These are phyloP conservation scores for Cordyceps cateniannulata DNA, from an alignment of 2,329 filamentous ascomycete species.

Conservation along the genomic window DNA sequence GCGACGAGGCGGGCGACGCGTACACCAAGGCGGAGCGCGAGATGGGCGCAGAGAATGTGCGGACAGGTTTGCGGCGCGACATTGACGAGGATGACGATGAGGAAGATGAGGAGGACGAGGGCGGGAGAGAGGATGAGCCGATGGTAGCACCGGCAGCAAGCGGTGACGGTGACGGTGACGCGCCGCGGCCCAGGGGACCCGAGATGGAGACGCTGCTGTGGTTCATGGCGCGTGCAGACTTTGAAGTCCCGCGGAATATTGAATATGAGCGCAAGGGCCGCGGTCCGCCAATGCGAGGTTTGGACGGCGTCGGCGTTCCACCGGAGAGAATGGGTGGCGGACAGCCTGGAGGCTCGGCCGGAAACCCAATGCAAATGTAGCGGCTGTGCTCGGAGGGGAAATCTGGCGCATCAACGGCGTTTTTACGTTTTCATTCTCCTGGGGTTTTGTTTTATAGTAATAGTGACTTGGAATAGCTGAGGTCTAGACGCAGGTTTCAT, in stretches of 20 bases:
- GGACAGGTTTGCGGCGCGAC: conserved; percentile 59
- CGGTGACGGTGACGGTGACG: conserved; percentile 10
- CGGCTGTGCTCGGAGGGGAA: not conserved
- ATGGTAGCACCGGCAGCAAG: conserved; percentile 15
- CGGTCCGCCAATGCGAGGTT: conserved; percentile 21
- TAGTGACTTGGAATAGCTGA: not conserved
- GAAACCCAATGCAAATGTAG: not conserved
- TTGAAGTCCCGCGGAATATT: conserved; percentile 38
- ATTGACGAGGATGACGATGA: conserved; percentile 46
- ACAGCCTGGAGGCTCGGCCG: not conserved
- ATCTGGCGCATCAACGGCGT: not conserved
- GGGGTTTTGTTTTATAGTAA: not conserved
- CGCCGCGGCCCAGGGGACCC: conserved; percentile 26
- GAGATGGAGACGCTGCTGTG: conserved; percentile 43
- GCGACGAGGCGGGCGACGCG: conserved; percentile 46
- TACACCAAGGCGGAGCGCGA: conserved; percentile 68
- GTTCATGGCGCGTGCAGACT: conserved; percentile 38
- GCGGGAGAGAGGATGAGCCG: conserved; percentile 37
- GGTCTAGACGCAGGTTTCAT: not conserved
- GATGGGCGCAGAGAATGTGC: conserved; percentile 59
- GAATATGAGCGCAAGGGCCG: conserved; percentile 33
- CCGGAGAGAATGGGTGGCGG: conserved; percentile 15
- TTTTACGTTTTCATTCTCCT: not conserved
- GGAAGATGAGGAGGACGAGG: conserved; percentile 46
- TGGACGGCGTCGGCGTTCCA: conserved; percentile 30